Evolutionary conservation across 192 early-diverging fungal species (phyloP).

Genomic region (Phlyctochytrium arcticum): DNA sequence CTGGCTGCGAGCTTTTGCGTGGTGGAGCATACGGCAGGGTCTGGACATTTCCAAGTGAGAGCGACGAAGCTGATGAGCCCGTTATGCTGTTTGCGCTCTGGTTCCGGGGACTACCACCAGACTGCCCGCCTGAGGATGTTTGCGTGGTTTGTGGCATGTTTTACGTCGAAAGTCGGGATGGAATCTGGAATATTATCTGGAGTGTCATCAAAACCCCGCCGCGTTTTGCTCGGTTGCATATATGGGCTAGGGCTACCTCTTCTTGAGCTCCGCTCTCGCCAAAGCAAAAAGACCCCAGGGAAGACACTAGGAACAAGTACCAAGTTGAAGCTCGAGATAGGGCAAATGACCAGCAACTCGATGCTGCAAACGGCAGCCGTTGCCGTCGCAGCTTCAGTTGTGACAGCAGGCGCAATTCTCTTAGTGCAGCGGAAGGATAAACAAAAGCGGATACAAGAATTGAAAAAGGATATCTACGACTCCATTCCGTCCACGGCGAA

Average conservation of each 20-base stretch:
- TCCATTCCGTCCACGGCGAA: neutral
- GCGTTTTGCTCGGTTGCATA: too few species aligned
- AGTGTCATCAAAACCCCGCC: too few species aligned
- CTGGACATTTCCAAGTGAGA: neutral
- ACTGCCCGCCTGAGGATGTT: too few species aligned
- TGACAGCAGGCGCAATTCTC: conserved; percentile 12
- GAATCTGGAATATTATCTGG: too few species aligned
- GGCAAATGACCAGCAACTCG: too few species aligned
- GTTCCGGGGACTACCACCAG: neutral
- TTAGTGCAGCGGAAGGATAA: conserved; percentile 5
- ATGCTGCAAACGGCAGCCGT: too few species aligned
- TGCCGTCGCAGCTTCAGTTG: conserved; percentile 13
- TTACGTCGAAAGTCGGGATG: too few species aligned
- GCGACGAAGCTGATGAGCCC: neutral
- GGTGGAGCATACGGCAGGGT: neutral
- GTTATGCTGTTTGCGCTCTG: neutral
- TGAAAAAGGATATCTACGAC: conserved; percentile 9
- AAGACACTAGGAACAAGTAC: too few species aligned
- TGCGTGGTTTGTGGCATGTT: neutral
- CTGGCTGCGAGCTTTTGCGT: neutral
- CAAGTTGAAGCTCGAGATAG: too few species aligned
- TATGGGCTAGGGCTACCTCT: too few species aligned
- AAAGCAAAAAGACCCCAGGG: too few species aligned
- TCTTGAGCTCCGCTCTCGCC: too few species aligned
- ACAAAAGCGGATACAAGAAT: neutral